phyloP scores from a whole-genome alignment of 768 basidiomycete species.

The Lactarius pseudohatsudake region DNA sequence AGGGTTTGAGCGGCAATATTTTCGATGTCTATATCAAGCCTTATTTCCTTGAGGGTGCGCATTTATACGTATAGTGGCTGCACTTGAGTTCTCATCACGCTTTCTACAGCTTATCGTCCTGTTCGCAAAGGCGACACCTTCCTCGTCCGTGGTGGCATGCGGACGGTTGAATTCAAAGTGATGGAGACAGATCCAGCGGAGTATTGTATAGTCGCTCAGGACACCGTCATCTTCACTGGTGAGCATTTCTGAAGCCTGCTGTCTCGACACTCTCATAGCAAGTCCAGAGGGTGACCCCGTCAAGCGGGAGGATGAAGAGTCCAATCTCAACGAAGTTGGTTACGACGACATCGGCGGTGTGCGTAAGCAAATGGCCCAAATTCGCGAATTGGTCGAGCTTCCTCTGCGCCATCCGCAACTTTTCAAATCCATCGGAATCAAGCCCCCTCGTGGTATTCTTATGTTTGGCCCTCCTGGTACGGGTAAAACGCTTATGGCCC shows the following conservation, averaged over 20 bases:
- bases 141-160: slow-evolving; percentile 97
- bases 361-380: slow-evolving; percentile 99
- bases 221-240: slow-evolving; percentile 96
- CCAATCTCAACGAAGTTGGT: slow-evolving; percentile 93
- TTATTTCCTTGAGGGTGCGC: slow-evolving; percentile 92
- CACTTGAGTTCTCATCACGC: not conserved
- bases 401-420: slow-evolving; percentile 98
- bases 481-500: slow-evolving; percentile 99
- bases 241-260: slow-evolving; percentile 26
- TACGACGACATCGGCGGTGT: slow-evolving; percentile 99
- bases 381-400: slow-evolving; percentile 97
- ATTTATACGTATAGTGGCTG: not conserved
- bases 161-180: slow-evolving; percentile 99
- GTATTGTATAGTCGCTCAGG: slow-evolving; percentile 98
- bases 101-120: slow-evolving; percentile 62
- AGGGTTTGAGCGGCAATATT: slow-evolving; percentile 96
- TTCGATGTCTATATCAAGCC: slow-evolving; percentile 99
- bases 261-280: slow-evolving; percentile 17
- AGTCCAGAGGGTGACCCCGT: slow-evolving; percentile 91
- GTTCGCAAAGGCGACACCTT: slow-evolving; percentile 98
- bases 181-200: slow-evolving; percentile 98
- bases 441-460: slow-evolving; percentile 97
- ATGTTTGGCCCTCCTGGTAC: slow-evolving; percentile 99
- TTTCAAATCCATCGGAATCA: slow-evolving; percentile 99
- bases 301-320: slow-evolving; percentile 98